Conservation (phyloP, 805 yeast species). For the Cyberlindnera maritima region DNA sequence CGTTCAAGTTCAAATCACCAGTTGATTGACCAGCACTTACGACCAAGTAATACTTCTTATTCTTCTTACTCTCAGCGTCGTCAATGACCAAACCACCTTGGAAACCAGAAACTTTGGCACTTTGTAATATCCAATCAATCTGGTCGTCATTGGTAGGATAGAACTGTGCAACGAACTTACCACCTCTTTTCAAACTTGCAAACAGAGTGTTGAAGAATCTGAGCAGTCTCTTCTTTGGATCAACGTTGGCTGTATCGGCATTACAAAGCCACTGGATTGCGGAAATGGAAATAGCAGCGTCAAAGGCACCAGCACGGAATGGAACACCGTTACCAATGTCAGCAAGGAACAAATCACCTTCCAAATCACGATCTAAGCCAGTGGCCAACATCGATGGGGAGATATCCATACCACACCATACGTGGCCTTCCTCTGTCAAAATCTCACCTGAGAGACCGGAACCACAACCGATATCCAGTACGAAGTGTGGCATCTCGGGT, state of each 20-base stretch:
- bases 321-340: constrained; percentile 96
- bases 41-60: constrained; percentile 87
- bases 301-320: constrained; percentile 93
- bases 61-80: constrained; percentile 88
- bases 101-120: constrained; percentile 93
- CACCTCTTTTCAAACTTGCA: constrained; percentile 86
- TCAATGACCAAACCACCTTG: constrained; percentile 95
- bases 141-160: constrained; percentile 91
- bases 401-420: constrained; percentile 96
- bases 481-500: constrained; percentile 45
- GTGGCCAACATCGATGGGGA: constrained; percentile 95
- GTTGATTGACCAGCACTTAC: constrained; percentile 83
- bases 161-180: constrained; percentile 96
- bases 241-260: constrained; percentile 80
- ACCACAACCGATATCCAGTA: constrained; percentile 95
- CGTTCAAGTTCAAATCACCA: constrained; percentile 69
- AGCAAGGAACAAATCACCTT: constrained; percentile 86
- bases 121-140: constrained; percentile 67
- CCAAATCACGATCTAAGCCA: constrained; percentile 87
- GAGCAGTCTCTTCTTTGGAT: constrained; percentile 78
- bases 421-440: constrained; percentile 86
- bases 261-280: constrained; percentile 98
- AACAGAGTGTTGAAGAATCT: constrained; percentile 86
- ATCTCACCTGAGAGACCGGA: constrained; percentile 96
- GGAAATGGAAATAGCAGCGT: constrained; percentile 91